Percentiles rank a stretch among this genome's conserved stretches.
These are phyloP conservation scores for Rhodotorula sphaerocarpa DNA, from an alignment of 768 basidiomycete species.

Conservation along the genomic window DNA sequence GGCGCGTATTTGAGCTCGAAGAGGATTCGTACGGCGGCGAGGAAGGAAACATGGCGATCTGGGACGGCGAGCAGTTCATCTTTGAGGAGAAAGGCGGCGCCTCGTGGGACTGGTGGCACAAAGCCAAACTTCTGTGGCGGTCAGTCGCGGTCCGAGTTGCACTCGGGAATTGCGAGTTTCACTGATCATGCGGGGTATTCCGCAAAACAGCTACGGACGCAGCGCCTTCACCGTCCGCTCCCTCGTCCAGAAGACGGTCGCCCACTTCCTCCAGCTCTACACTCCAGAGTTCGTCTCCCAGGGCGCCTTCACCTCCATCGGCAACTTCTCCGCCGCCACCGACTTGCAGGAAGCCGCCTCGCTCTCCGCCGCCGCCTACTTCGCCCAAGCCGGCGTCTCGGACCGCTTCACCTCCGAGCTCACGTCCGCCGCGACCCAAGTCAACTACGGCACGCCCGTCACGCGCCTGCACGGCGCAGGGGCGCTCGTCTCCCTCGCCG, in stretches of 20 bases:
- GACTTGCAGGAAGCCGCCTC: slow-evolving; percentile 45
- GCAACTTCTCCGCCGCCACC: slow-evolving; percentile 50
- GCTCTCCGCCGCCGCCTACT: slow-evolving; percentile 55
- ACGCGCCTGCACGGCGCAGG: slow-evolving; percentile 68
- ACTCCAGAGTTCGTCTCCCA: slow-evolving; percentile 46
- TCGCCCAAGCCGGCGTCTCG: slow-evolving; percentile 53
- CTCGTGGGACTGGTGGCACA: slow-evolving; percentile 59
- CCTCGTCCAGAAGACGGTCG: slow-evolving; percentile 56
- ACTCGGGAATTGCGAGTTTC: no score
- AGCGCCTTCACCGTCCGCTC: slow-evolving; percentile 22
- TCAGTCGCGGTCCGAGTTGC: slow-evolving; percentile 65
- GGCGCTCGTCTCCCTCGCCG: slow-evolving; percentile 63
- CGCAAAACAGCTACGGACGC: slow-evolving; percentile 17
- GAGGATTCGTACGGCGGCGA: slow-evolving; percentile 46
- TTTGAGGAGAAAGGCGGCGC: slow-evolving; percentile 43
- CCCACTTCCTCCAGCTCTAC: slow-evolving; percentile 56
- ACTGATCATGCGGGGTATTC: not conserved
- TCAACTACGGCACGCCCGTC: slow-evolving; percentile 53
- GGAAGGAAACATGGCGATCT: slow-evolving; percentile 55
- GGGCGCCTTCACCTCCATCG: slow-evolving; percentile 56
- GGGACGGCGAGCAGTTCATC: slow-evolving; percentile 71
- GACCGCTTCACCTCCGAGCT: slow-evolving; percentile 61
- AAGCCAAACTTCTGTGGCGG: slow-evolving; percentile 63
- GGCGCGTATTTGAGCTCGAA: slow-evolving; percentile 68
- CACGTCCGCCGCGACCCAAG: slow-evolving; percentile 61